These are phyloP conservation scores for Buxus sempervirens DNA, from an alignment of 164 flowering plant species.

Conservation along the genomic window DNA sequence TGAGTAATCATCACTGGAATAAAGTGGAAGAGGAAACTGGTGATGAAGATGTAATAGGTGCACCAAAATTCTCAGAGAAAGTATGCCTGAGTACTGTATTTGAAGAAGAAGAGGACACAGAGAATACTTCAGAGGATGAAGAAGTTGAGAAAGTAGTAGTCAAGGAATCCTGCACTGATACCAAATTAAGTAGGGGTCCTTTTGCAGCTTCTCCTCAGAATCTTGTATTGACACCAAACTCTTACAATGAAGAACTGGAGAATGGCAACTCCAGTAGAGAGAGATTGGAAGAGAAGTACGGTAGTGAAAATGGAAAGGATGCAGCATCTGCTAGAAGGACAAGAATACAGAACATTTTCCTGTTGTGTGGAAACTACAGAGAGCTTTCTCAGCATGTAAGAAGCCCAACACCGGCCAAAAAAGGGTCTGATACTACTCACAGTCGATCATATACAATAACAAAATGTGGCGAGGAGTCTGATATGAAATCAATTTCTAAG, in stretches of 20 bases:
- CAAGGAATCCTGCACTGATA: conserved; percentile 34
- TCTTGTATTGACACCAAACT: conserved; percentile 9
- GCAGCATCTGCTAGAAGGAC: conserved; percentile 46
- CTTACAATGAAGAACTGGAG: conserved; percentile 12
- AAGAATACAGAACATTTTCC: conserved; percentile 83
- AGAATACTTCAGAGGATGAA: conserved; percentile 34
- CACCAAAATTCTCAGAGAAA: conserved; percentile 35
- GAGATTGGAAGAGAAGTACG: neutral
- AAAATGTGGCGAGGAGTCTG: conserved; percentile 17
- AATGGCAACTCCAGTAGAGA: conserved; percentile 5
- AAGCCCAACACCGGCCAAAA: conserved; percentile 29
- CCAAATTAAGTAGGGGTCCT: conserved; percentile 11
- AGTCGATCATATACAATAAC: conserved; percentile 13
- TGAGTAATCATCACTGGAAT: conserved; percentile 3
- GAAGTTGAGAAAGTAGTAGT: conserved; percentile 82
- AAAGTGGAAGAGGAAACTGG: conserved; percentile 20
- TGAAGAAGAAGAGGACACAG: conserved; percentile 64
- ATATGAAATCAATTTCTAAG: conserved; percentile 13
- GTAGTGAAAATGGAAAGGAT: conserved; percentile 29
- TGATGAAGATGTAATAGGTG: conserved; percentile 18
- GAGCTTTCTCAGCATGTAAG: conserved; percentile 58
- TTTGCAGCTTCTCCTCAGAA: conserved; percentile 18
- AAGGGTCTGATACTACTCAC: conserved; percentile 24
- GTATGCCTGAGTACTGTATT: conserved; percentile 74
- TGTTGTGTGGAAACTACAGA: conserved; percentile 88